Conservation (phyloP, 2,329 filamentous ascomycete genomes). For the Cladosporium sp. region DNA sequence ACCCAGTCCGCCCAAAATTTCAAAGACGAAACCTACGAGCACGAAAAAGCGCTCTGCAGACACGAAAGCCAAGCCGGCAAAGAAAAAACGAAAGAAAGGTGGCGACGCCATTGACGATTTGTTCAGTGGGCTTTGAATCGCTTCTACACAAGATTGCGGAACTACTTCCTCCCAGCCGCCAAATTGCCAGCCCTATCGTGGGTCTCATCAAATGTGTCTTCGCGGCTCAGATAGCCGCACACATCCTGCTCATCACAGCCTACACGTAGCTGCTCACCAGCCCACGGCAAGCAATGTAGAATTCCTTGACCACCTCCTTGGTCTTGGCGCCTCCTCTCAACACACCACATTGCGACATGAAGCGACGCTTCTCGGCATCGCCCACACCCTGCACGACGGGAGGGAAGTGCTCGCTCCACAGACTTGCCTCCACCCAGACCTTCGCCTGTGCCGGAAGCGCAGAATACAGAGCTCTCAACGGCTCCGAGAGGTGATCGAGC, state of each 20-base stretch:
- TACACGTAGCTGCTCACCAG: constrained; percentile 26
- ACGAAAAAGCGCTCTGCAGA: constrained; percentile 13
- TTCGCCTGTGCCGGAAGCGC: constrained; percentile 24
- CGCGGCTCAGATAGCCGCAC: too few relatives aligned
- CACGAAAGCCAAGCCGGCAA: constrained; percentile 36
- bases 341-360: constrained; percentile 63
- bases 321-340: constrained; percentile 60
- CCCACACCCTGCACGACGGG: constrained; percentile 51
- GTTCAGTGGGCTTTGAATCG: constrained; percentile 54
- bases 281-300: constrained; percentile 65
- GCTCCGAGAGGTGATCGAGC: constrained; percentile 66
- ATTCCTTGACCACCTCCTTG: constrained; percentile 65
- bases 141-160: neutral
- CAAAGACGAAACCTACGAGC: constrained; percentile 1
- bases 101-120: constrained; percentile 69
- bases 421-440: constrained; percentile 51
- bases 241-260: too few relatives aligned
- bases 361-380: constrained; percentile 56
- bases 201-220: too few relatives aligned
- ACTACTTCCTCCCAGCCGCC: neutral
- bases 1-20: neutral
- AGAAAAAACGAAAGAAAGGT: constrained; percentile 55
- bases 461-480: constrained; percentile 59
- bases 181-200: neutral
- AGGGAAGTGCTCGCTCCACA: constrained; percentile 53